Evolutionary conservation across 2,329 filamentous ascomycete species (phyloP), one percentile per base, ranked within the genome.

Genomic region (Epichloe bromicola): DNA sequence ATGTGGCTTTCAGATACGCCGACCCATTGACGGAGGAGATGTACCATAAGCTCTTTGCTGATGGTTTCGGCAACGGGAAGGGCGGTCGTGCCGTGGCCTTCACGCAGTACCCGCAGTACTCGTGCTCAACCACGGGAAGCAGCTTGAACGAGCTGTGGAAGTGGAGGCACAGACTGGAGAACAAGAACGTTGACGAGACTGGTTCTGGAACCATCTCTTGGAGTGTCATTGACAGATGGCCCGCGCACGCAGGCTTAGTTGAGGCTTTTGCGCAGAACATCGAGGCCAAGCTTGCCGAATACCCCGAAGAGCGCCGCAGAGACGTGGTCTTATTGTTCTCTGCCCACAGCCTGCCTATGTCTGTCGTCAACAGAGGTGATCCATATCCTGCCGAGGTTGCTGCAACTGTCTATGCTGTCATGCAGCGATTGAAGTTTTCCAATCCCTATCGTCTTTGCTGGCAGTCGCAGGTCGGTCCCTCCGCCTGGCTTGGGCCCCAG

Each of bases 211-310:
- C 82, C 2, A 95, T 98, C 57, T 78, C 84, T 52, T 98, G 93
- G 93, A 96, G 88, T 67, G 91, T 97, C 49, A 98, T 98, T 66
- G 93, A 98, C 68, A 81, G 93, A 54, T 98, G 93, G 93, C 93
- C 91, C 5, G 83, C 82, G n/a, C 91, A 98, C 65, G 74, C 82
- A 2, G 93, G 93, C 2, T 73, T 98, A 38, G 84, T 97, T 1
- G 87, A 96, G 63, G 88, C 91, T 0, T 91, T 98, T 67, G 90
- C 91, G 3, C 81, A 83, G 61, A 95, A 95, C 64, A 95, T 98
- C 50, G 87, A 95, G 68, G 82, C 81, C 50, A 89, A 87, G 61
- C 73, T 98, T 40, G 75, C 79, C 30, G 85, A 87, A 55, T 98
- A 97, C 60, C 88, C 91, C 0, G 79, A 84, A 61, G 88, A 93